A percentile compares a stretch with the other conserved stretches of the same genome.
These are phyloP conservation scores for Colletotrichum magnum DNA, from an alignment of 2,329 filamentous ascomycete genomes.

Conservation along the genomic window DNA sequence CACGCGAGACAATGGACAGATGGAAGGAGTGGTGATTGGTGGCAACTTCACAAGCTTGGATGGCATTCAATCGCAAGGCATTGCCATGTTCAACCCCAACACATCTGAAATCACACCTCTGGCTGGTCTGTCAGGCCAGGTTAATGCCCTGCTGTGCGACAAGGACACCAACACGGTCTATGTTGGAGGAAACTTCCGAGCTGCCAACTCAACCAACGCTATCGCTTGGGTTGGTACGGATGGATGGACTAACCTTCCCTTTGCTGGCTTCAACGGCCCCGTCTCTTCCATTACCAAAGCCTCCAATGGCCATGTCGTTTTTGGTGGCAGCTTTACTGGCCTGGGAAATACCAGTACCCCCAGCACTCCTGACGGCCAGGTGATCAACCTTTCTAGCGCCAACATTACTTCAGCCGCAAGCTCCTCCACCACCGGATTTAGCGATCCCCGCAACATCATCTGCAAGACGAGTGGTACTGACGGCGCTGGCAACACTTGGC, in stretches of 20 bases:
- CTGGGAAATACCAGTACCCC: constrained; percentile 84
- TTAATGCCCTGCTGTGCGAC: constrained; percentile 88
- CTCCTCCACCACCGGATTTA: constrained; percentile 74
- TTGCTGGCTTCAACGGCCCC: constrained; percentile 94
- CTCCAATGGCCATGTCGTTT: constrained; percentile 87
- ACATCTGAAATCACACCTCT: constrained; percentile 80
- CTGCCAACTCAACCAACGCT: constrained; percentile 88
- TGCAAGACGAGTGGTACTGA: constrained; percentile 81
- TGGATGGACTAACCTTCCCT: constrained; percentile 86
- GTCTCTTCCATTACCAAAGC: constrained; percentile 88
- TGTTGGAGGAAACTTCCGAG: constrained; percentile 88
- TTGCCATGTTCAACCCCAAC: constrained; percentile 85
- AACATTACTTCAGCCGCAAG: constrained; percentile 78
- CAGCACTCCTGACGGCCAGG: constrained; percentile 78
- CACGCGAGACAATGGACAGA: constrained; percentile 73
- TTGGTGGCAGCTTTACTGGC: constrained; percentile 91
- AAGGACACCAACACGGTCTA: constrained; percentile 83
- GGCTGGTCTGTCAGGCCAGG: constrained; percentile 84
- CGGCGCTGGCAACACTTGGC: constrained; percentile 84
- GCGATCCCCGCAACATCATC: constrained; percentile 83
- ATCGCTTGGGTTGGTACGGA: constrained; percentile 81
- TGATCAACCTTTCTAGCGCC: constrained; percentile 87
- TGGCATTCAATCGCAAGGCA: constrained; percentile 79
- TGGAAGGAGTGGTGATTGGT: constrained; percentile 85
- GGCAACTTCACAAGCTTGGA: constrained; percentile 97